Evolutionary conservation across 2,329 filamentous ascomycete species (phyloP), one percentile per base, ranked within the genome.

Genomic region (Fusarium bactridioides): DNA sequence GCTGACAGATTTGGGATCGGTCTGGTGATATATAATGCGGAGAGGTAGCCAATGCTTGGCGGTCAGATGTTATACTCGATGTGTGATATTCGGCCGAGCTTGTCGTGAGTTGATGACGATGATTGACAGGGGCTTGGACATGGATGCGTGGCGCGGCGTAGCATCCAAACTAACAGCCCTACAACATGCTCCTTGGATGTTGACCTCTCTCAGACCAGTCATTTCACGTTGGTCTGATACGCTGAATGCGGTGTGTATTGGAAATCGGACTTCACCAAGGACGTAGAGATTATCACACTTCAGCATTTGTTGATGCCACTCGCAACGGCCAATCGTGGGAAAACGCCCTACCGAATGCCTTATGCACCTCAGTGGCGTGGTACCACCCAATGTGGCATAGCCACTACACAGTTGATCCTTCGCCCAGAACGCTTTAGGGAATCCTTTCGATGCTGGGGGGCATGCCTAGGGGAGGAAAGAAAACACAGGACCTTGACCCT

Each of bases 311-410:
- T n/a, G 21, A 33, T 21, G 16, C 18, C 25, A 16, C 16, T 31
- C 15, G 4, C 9, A 15, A 25, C 1, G 18, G 18, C 23, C 12
- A 56, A 25, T 25, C 25, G 25, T 25, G 25, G 25, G 25, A 25
- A 40, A 40, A 54, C 16, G 35, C 45, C 56, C n/a, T 53, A 7
- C 45, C 7, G 15, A 51, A 31, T 59, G 56, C 45, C 45, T 59
- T 18, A 37, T 50, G 35, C 21, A 38, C 18, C 44, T 59, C 33
- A n/a, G n/a, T 6, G 27, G 15, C 44, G 15, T 10, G 6, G 56
- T 18, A 25, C 18, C 15, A 16, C 47, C 45, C 21, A 13, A 40
- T 40, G 1, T 19, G 19, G 56, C 10, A 33, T 35, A 35, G 29
- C 29, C 29, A 48, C 5, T 19, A 11, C 29, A 18, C 6, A 19